A percentile compares a stretch with the other conserved stretches of the same genome.
These are phyloP conservation scores for Rhododendron kiyosumense DNA, from an alignment of 148 eudicot genomes.

Conservation along the genomic window DNA sequence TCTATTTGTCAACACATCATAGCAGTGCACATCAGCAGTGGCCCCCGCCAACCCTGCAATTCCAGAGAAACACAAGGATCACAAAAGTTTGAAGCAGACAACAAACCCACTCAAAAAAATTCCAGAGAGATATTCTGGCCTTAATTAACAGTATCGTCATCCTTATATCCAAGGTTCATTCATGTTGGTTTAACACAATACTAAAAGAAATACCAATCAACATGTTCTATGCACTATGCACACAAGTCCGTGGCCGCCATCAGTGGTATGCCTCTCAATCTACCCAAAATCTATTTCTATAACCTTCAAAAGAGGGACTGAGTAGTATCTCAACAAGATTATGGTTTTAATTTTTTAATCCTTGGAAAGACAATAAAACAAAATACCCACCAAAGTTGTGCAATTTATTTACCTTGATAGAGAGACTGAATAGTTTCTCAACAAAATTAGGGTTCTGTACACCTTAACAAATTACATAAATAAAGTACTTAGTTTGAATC, in stretches of 20 bases:
- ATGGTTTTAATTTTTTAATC: background rate
- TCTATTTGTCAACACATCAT: conserved; percentile 89
- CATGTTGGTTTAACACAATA: background rate
- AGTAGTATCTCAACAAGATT: background rate
- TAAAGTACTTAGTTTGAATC: background rate
- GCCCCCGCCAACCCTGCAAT: conserved; percentile 93
- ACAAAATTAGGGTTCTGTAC: background rate
- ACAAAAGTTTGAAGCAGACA: conserved; percentile 11
- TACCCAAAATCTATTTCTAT: background rate
- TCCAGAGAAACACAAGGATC: conserved; percentile 17
- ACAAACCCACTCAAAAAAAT: background rate
- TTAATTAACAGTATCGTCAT: background rate
- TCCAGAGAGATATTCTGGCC: background rate
- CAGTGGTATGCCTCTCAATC: background rate
- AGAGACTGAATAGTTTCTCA: background rate
- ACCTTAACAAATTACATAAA: background rate
- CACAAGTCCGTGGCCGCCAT: background rate
- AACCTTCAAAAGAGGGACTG: background rate
- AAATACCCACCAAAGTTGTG: background rate
- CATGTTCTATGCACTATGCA: background rate
- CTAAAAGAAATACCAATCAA: background rate
- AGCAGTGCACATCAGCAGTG: conserved; percentile 95
- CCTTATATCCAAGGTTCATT: background rate
- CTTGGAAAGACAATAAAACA: background rate
- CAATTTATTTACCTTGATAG: background rate